phyloP scores from a whole-genome alignment of 129 eudicot genomes.

The Tanacetum coccineum region DNA sequence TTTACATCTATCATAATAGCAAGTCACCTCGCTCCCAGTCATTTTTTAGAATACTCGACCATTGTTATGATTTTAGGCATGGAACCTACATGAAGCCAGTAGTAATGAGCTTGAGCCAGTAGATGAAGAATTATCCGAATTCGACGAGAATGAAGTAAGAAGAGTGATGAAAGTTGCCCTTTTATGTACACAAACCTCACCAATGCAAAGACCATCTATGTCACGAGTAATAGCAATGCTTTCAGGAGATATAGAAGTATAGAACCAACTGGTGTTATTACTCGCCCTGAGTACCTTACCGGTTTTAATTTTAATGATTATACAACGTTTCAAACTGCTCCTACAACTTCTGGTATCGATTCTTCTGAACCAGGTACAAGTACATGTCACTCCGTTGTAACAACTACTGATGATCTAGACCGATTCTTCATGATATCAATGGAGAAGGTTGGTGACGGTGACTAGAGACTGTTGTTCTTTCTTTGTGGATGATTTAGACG shows the following conservation, averaged over 20 bases:
- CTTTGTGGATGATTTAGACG: no score
- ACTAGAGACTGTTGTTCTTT: no score
- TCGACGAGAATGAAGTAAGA: constrained; percentile 48
- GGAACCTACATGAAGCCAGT: constrained; percentile 48
- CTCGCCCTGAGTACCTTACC: no score
- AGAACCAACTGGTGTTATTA: no score
- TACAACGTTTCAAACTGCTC: no score
- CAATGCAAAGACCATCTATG: constrained; percentile 65
- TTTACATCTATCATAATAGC: no score
- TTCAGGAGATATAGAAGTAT: constrained; percentile 62
- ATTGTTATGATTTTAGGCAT: no score
- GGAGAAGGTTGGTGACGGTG: constrained; percentile 30
- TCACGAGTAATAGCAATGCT: constrained; percentile 84
- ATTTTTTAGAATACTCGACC: no score
- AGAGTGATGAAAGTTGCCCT: constrained; percentile 50
- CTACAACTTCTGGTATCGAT: no score
- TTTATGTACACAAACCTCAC: constrained; percentile 74
- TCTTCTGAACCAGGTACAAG: no score
- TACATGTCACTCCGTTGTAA: background rate
- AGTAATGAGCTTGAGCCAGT: constrained; percentile 49
- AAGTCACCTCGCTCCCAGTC: no score
- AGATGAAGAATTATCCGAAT: constrained; percentile 39
- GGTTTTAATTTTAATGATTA: no score
- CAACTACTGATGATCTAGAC: constrained; percentile 17
- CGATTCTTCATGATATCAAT: constrained; percentile 27